Base-by-base conservation (phyloP, 805 yeast species). In the Cyberlindnera saturnus region DNA sequence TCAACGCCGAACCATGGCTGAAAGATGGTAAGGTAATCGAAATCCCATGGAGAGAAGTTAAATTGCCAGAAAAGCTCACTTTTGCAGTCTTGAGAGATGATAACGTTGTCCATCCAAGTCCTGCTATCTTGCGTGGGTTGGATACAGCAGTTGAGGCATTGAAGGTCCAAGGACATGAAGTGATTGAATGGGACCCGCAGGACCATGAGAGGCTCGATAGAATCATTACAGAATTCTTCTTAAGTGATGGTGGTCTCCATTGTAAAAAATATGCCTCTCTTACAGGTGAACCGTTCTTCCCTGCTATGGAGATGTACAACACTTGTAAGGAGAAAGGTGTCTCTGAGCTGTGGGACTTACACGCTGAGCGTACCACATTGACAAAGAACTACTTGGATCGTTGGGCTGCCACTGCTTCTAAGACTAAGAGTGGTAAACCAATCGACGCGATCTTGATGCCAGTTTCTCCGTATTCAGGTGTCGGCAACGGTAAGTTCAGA, bases 371-470 rank as follows among this genome's bases (percentile, higher is more conserved):
- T 48, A 64, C 73, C 3, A 50, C 60, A 7, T 50, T 73, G 39
- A 59, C 63, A 39, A 67, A 69, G 51, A 60, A 57, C 26, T 71
- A 64, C 55, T 45, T 69, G 50, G 74, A 69, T 34, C 49, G 64
- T 41, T 72, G 79, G 79, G 57, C 65, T 35, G 62, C 55, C 3
- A 64, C 73, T 6, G 57, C 63, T 3, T 15, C 35, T 7, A 38
- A 39, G 36, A 71, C 76, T 7, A 50, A 55, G 9, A 53, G 62
- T 32, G 74, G 73, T 1, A 55, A 54, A 34, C 69, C 70, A 26
- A 67, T 77, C 29, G 82, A 77, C 55, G 75, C 67, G 5, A 64
- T 77, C 15, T 58, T 75, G 32, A 59, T 67, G 52, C 79, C 79
- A 18, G 52, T 42, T 11, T 36, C 50, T 14, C 56, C 56, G 60